Percentiles rank a stretch among this genome's conserved stretches.
Conservation (phyloP, 768 basidiomycete genomes). For the Rhodosporidiobolus sp. region DNA sequence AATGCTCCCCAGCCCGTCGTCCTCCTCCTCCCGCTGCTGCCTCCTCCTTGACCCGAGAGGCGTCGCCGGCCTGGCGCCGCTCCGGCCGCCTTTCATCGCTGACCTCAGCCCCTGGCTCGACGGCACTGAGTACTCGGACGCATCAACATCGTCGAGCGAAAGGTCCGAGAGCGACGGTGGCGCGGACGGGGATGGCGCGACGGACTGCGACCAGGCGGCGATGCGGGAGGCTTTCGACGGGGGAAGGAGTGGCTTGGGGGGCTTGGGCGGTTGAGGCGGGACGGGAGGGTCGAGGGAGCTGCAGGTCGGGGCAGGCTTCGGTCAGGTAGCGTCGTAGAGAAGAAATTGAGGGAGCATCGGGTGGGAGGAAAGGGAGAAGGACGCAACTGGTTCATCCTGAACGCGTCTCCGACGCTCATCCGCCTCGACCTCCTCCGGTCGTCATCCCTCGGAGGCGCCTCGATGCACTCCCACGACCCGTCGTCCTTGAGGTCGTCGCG, state of each 20-base stretch:
- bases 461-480: slow-evolving; percentile 9
- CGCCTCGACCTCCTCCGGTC: background rate
- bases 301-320: background rate
- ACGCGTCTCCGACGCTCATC: slow-evolving; percentile 23
- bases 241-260: slow-evolving; percentile 22
- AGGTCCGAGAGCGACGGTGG: background rate
- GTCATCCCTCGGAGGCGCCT: slow-evolving; percentile 4
- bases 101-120: background rate
- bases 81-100: slow-evolving; percentile 15
- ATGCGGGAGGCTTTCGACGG: slow-evolving; percentile 31
- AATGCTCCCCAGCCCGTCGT: background rate
- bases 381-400: slow-evolving; percentile 31
- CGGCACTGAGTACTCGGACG: background rate
- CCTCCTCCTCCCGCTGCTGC: background rate
- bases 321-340: background rate
- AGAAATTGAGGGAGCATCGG: no score
- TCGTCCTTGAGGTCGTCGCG: slow-evolving; percentile 1
- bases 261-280: background rate
- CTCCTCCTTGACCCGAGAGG: background rate
- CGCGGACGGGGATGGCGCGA: background rate
- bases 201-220: slow-evolving; percentile 34
- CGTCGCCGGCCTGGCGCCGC: background rate
- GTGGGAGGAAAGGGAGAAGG: background rate
- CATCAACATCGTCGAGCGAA: slow-evolving; percentile 7
- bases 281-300: background rate